phyloP scores from a whole-genome alignment of 164 flowering plant genomes.

The Vitis labrusca region DNA sequence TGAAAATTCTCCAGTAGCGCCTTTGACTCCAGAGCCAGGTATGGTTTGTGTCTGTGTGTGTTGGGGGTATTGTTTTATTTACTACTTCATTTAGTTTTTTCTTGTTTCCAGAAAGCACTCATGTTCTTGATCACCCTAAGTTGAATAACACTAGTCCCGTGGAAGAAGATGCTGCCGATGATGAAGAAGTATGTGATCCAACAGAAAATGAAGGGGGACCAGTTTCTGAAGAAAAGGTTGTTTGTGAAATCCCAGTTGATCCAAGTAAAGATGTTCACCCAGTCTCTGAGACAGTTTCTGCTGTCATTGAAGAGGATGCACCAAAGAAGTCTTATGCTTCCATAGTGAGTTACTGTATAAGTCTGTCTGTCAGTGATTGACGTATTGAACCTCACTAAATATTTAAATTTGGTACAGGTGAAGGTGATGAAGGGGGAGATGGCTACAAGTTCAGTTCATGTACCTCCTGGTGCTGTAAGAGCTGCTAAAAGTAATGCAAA shows the following conservation, averaged over 20 bases:
- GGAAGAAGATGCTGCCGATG: slow-evolving; percentile 3
- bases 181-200: slow-evolving; percentile 4
- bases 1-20: background rate
- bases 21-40: slow-evolving; percentile 8
- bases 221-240: slow-evolving; percentile 9
- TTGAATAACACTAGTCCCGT: background rate
- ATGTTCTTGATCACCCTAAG: slow-evolving; percentile 1
- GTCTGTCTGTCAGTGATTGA: background rate
- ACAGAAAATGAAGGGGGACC: slow-evolving; percentile 10
- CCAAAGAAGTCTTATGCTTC: slow-evolving; percentile 48
- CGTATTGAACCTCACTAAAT: background rate
- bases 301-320: slow-evolving; percentile 16
- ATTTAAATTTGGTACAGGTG: slow-evolving; percentile 14
- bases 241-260: slow-evolving; percentile 1
- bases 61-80: background rate
- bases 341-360: slow-evolving; percentile 29
- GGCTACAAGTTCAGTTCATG: slow-evolving; percentile 15
- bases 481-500: background rate
- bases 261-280: slow-evolving; percentile 5
- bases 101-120: slow-evolving; percentile 12
- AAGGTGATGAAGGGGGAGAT: slow-evolving; percentile 10
- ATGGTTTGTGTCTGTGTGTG: background rate
- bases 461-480: background rate
- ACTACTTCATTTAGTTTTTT: background rate
- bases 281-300: slow-evolving; percentile 5